Percentiles rank a stretch among this genome's conserved stretches.
Conservation (phyloP, 129 eudicot species). For the Helianthus tuberosus region DNA sequence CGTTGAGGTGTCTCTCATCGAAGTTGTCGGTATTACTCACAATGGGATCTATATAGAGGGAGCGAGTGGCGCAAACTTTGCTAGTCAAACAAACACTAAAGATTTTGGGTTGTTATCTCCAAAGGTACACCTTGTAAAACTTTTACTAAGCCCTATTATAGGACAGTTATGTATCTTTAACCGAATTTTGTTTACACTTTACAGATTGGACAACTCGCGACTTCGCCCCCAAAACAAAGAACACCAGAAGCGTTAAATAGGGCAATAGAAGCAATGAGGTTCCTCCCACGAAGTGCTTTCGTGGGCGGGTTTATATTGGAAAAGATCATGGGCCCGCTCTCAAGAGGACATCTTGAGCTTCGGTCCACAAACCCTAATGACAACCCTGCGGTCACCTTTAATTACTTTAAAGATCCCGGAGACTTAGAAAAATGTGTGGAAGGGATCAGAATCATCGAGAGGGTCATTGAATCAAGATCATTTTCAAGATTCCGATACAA, state of each 20-base stretch:
- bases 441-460: conserved; percentile 62
- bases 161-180: background rate
- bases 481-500: conserved; percentile 57
- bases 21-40: conserved; percentile 82
- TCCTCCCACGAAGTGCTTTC: conserved; percentile 57
- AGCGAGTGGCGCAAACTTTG: conserved; percentile 57
- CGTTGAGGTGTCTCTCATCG: conserved; percentile 77
- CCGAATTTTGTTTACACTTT: background rate
- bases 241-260: conserved; percentile 62
- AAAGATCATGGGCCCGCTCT: conserved; percentile 76
- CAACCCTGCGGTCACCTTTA: conserved; percentile 79
- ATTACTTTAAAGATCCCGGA: conserved; percentile 69
- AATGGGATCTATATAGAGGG: conserved; percentile 89
- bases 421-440: conserved; percentile 78
- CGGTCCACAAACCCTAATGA: conserved; percentile 49
- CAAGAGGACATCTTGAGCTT: conserved; percentile 76
- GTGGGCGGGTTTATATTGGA: conserved; percentile 79
- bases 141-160: background rate
- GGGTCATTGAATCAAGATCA: conserved; percentile 59
- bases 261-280: conserved; percentile 58
- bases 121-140: conserved; percentile 9
- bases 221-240: conserved; percentile 83
- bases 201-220: conserved; percentile 92
- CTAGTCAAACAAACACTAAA: conserved; percentile 22
- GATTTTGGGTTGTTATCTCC: conserved; percentile 85